phyloP scores from a whole-genome alignment of 2,329 filamentous ascomycete species.

The Penicillium italicum region DNA sequence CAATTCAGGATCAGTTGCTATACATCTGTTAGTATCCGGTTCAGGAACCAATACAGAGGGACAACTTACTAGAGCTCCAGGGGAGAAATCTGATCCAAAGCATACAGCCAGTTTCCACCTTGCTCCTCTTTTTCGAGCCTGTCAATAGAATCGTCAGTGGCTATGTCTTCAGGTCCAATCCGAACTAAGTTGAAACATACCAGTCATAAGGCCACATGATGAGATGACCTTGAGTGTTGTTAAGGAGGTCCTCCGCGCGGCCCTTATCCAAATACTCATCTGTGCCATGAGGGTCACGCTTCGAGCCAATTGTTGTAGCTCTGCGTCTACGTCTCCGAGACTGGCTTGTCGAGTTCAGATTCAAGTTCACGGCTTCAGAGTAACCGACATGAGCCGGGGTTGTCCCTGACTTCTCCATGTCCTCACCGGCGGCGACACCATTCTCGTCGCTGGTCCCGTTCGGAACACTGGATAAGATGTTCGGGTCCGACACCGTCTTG shows the following conservation, averaged over 20 bases:
- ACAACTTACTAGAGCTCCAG: slow-evolving; percentile 76
- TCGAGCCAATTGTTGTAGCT: slow-evolving; percentile 46
- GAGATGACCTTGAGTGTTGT: slow-evolving; percentile 78
- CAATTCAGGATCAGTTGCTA: slow-evolving; percentile 29
- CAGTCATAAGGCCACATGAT: slow-evolving; percentile 96
- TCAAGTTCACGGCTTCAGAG: slow-evolving; percentile 41
- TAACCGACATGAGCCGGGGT: slow-evolving; percentile 35
- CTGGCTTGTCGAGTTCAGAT: slow-evolving; percentile 36
- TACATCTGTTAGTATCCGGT: slow-evolving; percentile 17
- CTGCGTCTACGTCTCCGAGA: slow-evolving; percentile 41
- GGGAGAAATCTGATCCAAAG: slow-evolving; percentile 91
- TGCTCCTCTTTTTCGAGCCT: slow-evolving; percentile 83
- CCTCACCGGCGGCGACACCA: slow-evolving; percentile 23
- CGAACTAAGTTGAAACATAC: slow-evolving; percentile 36
- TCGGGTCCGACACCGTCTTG: slow-evolving; percentile 28
- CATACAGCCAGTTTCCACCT: slow-evolving; percentile 94
- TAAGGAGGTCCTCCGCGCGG: slow-evolving; percentile 77
- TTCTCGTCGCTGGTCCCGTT: slow-evolving; percentile 28
- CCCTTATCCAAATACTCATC: slow-evolving; percentile 73
- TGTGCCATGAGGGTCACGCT: slow-evolving; percentile 48
- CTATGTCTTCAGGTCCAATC: background rate
- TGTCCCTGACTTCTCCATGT: slow-evolving; percentile 33
- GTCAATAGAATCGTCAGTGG: slow-evolving; percentile 11
- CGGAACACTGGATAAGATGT: slow-evolving; percentile 21
- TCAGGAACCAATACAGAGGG: background rate